phyloP scores from a whole-genome alignment of 768 basidiomycete species.

The Kwoniella sp. region DNA sequence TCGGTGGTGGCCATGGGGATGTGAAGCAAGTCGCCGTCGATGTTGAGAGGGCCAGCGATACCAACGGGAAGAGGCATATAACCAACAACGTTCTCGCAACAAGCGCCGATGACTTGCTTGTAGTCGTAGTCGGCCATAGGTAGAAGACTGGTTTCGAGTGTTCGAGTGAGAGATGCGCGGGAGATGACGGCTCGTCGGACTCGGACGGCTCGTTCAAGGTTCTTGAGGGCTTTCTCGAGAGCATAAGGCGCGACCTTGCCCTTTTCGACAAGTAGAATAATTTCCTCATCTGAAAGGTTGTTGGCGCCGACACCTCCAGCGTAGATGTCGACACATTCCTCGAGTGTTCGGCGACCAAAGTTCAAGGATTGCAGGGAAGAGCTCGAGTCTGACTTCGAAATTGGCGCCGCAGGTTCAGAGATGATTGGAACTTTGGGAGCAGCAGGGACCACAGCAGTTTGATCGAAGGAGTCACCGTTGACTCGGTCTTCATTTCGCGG shows the following conservation, averaged over 20 bases:
- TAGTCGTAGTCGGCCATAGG: constrained; percentile 89
- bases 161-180: constrained; percentile 78
- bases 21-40: constrained; percentile 79
- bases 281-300: constrained; percentile 81
- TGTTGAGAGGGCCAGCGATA: constrained; percentile 88
- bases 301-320: constrained; percentile 58
- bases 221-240: constrained; percentile 89
- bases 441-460: constrained; percentile 35
- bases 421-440: constrained; percentile 45
- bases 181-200: constrained; percentile 88
- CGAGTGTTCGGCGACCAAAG: constrained; percentile 62
- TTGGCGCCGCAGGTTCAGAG: constrained; percentile 19
- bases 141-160: constrained; percentile 78
- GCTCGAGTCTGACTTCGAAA: constrained; percentile 12
- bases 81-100: constrained; percentile 98
- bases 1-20: constrained; percentile 99
- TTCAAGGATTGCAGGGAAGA: constrained; percentile 26
- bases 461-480: constrained; percentile 31
- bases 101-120: constrained; percentile 87
- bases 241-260: constrained; percentile 95
- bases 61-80: constrained; percentile 96
- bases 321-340: constrained; percentile 78
- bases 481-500: constrained; percentile 33
- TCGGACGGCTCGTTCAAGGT: constrained; percentile 80
- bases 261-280: constrained; percentile 80